A percentile compares a stretch with the other conserved stretches of the same genome.
Conservation (phyloP, 495 filamentous ascomycete genomes). For the Hypoxylon trugodes region DNA sequence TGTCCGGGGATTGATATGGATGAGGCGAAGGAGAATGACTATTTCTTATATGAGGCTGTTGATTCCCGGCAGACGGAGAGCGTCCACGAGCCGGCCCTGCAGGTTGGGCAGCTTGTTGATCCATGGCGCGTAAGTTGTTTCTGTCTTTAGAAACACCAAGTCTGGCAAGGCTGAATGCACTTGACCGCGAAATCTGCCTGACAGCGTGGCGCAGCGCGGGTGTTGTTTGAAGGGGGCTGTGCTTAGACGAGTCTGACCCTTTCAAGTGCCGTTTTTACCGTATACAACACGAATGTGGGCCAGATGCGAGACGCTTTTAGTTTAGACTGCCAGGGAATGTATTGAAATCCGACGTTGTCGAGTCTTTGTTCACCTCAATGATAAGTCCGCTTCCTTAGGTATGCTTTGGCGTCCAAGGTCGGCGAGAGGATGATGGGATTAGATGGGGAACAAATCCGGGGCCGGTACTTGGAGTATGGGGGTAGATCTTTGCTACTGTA, state of each 20-base stretch:
- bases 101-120: conserved; percentile 52
- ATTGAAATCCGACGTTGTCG: conserved; percentile 8
- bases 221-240: conserved; percentile 43
- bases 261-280: conserved; percentile 30
- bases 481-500: conserved; percentile 4
- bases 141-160: conserved; percentile 47
- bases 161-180: conserved; percentile 43
- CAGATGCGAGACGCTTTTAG: conserved; percentile 18
- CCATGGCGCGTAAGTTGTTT: conserved; percentile 51
- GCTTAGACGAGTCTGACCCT: conserved; percentile 38
- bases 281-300: conserved; percentile 26
- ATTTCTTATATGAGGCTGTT: conserved; percentile 61
- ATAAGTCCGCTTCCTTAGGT: background rate
- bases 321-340: background rate
- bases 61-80: conserved; percentile 55
- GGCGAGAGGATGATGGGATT: background rate
- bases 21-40: conserved; percentile 59
- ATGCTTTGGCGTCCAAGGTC: background rate
- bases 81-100: conserved; percentile 53
- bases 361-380: conserved; percentile 7
- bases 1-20: conserved; percentile 53
- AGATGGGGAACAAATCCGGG: conserved; percentile 15
- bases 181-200: conserved; percentile 43
- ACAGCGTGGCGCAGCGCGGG: conserved; percentile 44
- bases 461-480: conserved; percentile 8